Evolutionary conservation across 2,329 filamentous ascomycete genomes (phyloP).

Genomic region (Davidsoniella virescens): DNA sequence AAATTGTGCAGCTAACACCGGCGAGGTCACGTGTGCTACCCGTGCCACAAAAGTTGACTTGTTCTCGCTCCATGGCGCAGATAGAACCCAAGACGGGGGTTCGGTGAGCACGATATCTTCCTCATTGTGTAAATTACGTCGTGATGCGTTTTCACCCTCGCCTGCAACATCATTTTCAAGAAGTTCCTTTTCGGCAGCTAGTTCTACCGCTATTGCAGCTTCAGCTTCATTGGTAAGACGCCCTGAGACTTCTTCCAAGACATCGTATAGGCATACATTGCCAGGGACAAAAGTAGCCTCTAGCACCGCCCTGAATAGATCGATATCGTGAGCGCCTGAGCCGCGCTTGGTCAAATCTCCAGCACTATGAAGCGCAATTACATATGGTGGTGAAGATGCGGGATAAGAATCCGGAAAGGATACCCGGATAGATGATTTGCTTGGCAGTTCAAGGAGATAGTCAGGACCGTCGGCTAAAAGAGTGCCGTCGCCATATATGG

Average conservation of each 20-base stretch:
- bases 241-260: conserved; percentile 58
- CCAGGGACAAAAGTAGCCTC: conserved; percentile 53
- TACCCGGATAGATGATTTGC: conserved; percentile 40
- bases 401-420: conserved; percentile 64
- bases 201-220: conserved; percentile 14
- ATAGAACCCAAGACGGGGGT: conserved; percentile 51
- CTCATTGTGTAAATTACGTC: conserved; percentile 5
- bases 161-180: conserved; percentile 12
- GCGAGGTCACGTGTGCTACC: conserved; percentile 50
- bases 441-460: conserved; percentile 52
- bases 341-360: conserved; percentile 52
- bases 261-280: conserved; percentile 74
- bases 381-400: conserved; percentile 44
- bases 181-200: conserved; percentile 15
- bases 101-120: conserved; percentile 14
- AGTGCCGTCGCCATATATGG: conserved; percentile 61
- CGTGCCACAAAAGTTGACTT: conserved; percentile 81
- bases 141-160: neutral
- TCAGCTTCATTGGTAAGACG: conserved; percentile 19
- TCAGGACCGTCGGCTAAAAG: conserved; percentile 27
- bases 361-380: conserved; percentile 66
- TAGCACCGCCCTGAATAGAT: conserved; percentile 50
- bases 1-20: conserved; percentile 53
- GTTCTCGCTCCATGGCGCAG: conserved; percentile 58
- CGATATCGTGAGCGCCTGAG: conserved; percentile 54